These are phyloP conservation scores for Podospora australis DNA, from an alignment of 495 filamentous ascomycete genomes.

Conservation along the genomic window DNA sequence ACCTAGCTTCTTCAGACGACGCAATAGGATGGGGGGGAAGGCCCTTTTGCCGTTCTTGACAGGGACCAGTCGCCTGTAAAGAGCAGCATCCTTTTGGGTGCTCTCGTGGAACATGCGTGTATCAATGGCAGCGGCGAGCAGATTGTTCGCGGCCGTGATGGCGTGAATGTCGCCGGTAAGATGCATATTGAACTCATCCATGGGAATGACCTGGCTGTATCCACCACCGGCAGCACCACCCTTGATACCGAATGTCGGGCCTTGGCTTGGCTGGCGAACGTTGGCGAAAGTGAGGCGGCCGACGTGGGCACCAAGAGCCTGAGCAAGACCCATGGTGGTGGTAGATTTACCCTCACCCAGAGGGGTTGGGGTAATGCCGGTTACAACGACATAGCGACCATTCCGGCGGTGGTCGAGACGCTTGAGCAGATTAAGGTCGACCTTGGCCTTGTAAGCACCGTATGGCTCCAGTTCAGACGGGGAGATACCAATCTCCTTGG, in stretches of 20 bases:
- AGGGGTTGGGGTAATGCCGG: constrained; percentile 95
- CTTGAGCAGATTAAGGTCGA: constrained; percentile 74
- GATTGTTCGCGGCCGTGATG: constrained; percentile 93
- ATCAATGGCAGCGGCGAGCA: constrained; percentile 96
- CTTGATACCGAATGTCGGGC: constrained; percentile 98
- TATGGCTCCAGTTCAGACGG: constrained; percentile 86
- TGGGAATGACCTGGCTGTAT: constrained; percentile 97
- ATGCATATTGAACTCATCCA: constrained; percentile 99
- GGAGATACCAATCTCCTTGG: constrained; percentile 81
- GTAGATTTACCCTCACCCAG: constrained; percentile 97
- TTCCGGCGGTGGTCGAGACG: constrained; percentile 79
- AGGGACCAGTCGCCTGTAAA: constrained; percentile 86
- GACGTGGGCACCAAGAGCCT: constrained; percentile 88
- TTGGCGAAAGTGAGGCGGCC: constrained; percentile 88
- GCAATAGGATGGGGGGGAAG: constrained; percentile 86
- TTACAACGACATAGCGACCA: constrained; percentile 84
- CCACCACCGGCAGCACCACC: constrained; percentile 94
- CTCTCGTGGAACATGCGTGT: constrained; percentile 97
- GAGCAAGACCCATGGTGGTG: constrained; percentile 91
- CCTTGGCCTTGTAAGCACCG: constrained; percentile 90
- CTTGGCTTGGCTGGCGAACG: constrained; percentile 93
- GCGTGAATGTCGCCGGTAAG: constrained; percentile 97
- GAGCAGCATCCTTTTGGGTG: constrained; percentile 83
- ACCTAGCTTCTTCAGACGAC: constrained; percentile 85
- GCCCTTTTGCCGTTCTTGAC: constrained; percentile 80